Percentiles rank a stretch among this genome's conserved stretches.
phyloP scores from a whole-genome alignment of 2,329 filamentous ascomycete species.

The Aphanocladium album region DNA sequence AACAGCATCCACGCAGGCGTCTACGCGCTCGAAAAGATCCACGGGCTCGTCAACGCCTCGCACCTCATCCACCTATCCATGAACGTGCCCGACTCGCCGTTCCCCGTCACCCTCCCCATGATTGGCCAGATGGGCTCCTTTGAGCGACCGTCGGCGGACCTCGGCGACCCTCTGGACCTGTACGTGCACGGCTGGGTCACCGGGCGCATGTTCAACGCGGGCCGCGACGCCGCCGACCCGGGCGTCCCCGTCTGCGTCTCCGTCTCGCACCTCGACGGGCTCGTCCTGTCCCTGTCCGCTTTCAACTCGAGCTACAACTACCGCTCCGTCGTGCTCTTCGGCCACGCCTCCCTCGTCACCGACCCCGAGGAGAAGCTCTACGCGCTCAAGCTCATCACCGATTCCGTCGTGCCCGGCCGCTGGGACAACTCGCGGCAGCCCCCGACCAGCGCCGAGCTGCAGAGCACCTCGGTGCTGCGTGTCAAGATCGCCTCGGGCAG shows the following conservation, averaged over 20 bases:
- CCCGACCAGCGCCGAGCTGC: slow-evolving; percentile 68
- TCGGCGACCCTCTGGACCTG: slow-evolving; percentile 63
- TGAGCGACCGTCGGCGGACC: slow-evolving; percentile 51
- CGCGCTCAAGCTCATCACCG: slow-evolving; percentile 74
- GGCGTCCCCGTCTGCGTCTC: slow-evolving; percentile 68
- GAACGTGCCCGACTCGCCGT: slow-evolving; percentile 57
- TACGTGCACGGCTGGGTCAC: slow-evolving; percentile 86
- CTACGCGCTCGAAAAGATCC: slow-evolving; percentile 69
- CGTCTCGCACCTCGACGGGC: slow-evolving; percentile 70
- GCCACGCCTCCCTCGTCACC: slow-evolving; percentile 63
- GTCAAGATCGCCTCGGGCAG: slow-evolving; percentile 66
- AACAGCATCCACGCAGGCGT: slow-evolving; percentile 41
- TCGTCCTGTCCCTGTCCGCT: slow-evolving; percentile 74
- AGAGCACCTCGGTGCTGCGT: slow-evolving; percentile 66
- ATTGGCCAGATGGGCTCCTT: slow-evolving; percentile 78
- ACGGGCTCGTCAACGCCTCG: slow-evolving; percentile 68
- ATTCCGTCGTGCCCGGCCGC: slow-evolving; percentile 63
- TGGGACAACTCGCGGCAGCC: slow-evolving; percentile 67
- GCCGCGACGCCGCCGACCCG: slow-evolving; percentile 24
- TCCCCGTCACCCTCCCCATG: slow-evolving; percentile 77
- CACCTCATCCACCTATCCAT: slow-evolving; percentile 78
- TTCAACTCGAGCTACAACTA: slow-evolving; percentile 85
- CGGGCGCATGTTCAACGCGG: slow-evolving; percentile 67
- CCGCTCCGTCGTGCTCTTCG: slow-evolving; percentile 73
- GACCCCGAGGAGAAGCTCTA: slow-evolving; percentile 66